Base-by-base conservation (phyloP, 768 basidiomycete genomes). In the Boletus insuetus region DNA sequence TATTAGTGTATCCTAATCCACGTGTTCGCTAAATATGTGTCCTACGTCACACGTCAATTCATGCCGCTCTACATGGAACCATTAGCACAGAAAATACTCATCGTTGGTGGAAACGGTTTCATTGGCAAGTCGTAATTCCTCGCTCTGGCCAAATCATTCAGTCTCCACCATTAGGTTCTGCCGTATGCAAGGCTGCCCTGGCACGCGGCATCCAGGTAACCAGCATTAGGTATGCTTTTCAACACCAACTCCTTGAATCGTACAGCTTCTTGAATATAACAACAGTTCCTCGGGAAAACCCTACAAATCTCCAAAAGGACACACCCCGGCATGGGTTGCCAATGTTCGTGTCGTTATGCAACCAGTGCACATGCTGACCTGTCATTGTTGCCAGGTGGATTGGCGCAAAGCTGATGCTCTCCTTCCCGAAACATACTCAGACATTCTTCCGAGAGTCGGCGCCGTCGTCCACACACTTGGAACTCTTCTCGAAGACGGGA, bases 61-160 rank as follows among this genome's bases (percentile, higher is more conserved):
- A 0, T n/a, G n/a, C n/a, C 14, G 3, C 22, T 56, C 39, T 32
- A 6, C 14, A 69, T 69, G 67, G n/a, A 51, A 51, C 51, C 59
- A 39, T n/a, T 77, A 22, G 53, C 77, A 49, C 81, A 77, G 51
- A 87, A 78, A 65, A 80, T 98, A 37, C 83, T 98, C n/a, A 93
- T 99, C 40, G 82, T 98, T 2, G 97, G 97, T n/a, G 97, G 97
- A 43, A 97, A 97, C 75, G 97, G 97, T 6, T 98, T 97, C 76
- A 85, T 99, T 65, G 96, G 95, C 90, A 60, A 56, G 74, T 55
- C 12, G n/a, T 20, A 0, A 16, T 35, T 20, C 26, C 24, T 55
- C 49, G 42, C 31, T 22, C 26, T 20, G 26, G 26, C 26, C 57
- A 19, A 17, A 16, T 34, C 54, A 32, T 29, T 35, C 24, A 55